Conservation (phyloP, 2,329 filamentous ascomycete genomes). For the Exophiala spinifera region DNA sequence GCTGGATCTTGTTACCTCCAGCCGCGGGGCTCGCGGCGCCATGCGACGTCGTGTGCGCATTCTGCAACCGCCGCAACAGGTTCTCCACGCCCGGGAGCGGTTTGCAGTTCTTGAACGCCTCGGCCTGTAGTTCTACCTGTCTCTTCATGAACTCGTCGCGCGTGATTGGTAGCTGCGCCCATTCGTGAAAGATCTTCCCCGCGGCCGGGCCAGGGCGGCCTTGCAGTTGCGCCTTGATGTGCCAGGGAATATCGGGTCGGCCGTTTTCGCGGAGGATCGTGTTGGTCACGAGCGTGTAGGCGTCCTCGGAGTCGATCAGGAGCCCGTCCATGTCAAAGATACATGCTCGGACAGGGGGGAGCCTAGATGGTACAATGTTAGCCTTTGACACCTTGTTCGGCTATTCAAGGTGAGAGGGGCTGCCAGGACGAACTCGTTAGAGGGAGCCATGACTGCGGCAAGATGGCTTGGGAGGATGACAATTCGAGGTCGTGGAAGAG, state of each 20-base stretch:
- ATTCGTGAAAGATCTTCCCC: constrained; percentile 65
- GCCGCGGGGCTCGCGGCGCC: constrained; percentile 32
- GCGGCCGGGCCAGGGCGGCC: constrained; percentile 61
- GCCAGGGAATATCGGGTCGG: constrained; percentile 78
- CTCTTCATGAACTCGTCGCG: constrained; percentile 63
- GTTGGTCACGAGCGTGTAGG: constrained; percentile 82
- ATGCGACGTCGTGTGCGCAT: constrained; percentile 30
- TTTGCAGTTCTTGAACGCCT: constrained; percentile 70
- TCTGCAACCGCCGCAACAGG: constrained; percentile 59
- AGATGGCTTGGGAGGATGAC: too few species aligned
- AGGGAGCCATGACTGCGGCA: too few species aligned
- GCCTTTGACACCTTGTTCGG: neutral
- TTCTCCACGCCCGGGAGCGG: constrained; percentile 74
- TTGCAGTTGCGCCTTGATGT: constrained; percentile 84
- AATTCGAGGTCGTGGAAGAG: too few species aligned
- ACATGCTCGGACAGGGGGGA: constrained; percentile 80
- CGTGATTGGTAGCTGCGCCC: constrained; percentile 80
- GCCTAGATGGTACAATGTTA: constrained; percentile 2
- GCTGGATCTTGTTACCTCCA: constrained; percentile 56
- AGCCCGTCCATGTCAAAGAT: constrained; percentile 99
- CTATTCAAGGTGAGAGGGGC: neutral
- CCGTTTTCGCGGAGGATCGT: constrained; percentile 72
- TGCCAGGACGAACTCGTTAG: neutral
- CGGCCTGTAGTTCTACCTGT: constrained; percentile 61
- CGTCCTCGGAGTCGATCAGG: constrained; percentile 87